A percentile compares a stretch with the other conserved stretches of the same genome.
phyloP scores from a whole-genome alignment of 495 filamentous ascomycete species.

The Penicillium coprophilum region DNA sequence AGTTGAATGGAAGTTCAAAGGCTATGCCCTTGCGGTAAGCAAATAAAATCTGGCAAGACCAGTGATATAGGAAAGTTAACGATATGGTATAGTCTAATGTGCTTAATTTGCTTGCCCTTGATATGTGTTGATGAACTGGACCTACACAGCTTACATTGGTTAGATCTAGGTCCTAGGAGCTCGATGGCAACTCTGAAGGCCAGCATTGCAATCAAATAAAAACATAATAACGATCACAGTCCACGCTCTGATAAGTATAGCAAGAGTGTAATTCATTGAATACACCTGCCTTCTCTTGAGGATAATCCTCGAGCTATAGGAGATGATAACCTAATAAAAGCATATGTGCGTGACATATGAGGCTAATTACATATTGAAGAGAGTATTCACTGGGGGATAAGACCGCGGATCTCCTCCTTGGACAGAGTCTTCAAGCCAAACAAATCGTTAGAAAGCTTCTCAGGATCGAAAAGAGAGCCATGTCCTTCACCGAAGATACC shows the following conservation, averaged over 20 bases:
- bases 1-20: background rate
- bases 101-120: background rate
- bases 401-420: slow-evolving; percentile 24
- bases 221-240: no score
- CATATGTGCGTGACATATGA: background rate
- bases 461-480: slow-evolving; percentile 34
- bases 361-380: background rate
- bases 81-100: no score
- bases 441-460: slow-evolving; percentile 36
- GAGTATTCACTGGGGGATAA: background rate
- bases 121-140: background rate
- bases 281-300: no score
- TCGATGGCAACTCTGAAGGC: background rate
- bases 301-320: no score
- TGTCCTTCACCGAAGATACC: slow-evolving; percentile 45
- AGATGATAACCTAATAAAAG: no score
- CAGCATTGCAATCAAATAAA: no score
- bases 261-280: no score
- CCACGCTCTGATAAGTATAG: no score
- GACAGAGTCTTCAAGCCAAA: slow-evolving; percentile 37
- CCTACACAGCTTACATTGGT: background rate
- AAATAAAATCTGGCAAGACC: background rate
- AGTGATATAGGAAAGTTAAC: background rate
- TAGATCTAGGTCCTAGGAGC: background rate
- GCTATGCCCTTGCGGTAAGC: background rate